Percentiles rank a stretch among this genome's conserved stretches.
These are phyloP conservation scores for Calonectria multiphialidica DNA, from an alignment of 2,329 filamentous ascomycete species.

Conservation along the genomic window DNA sequence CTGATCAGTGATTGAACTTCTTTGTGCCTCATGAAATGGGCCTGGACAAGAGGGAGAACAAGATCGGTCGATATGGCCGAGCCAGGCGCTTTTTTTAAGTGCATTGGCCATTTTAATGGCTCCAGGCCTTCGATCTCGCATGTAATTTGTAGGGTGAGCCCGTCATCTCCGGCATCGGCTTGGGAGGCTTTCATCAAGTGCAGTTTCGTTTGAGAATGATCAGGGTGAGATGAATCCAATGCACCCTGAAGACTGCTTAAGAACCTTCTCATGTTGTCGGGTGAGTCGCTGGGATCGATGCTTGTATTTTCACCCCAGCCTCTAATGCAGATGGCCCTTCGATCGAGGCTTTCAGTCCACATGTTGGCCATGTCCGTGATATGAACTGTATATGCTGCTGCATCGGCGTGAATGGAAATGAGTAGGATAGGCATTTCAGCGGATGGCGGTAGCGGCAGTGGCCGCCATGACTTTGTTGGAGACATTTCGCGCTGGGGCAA, in stretches of 20 bases:
- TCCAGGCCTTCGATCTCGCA: constrained; percentile 74
- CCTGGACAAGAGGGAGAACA: constrained; percentile 64
- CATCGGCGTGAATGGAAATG: constrained; percentile 68
- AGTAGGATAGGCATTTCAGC: constrained; percentile 70
- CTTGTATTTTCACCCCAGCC: constrained; percentile 73
- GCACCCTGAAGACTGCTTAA: constrained; percentile 71
- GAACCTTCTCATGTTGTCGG: constrained; percentile 75
- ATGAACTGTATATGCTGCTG: constrained; percentile 71
- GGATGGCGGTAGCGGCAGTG: constrained; percentile 57
- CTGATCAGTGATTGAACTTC: constrained; percentile 59
- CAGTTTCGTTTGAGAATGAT: constrained; percentile 59
- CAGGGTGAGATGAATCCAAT: constrained; percentile 59
- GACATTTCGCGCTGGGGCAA: constrained; percentile 43
- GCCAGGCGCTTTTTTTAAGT: constrained; percentile 61
- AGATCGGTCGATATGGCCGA: constrained; percentile 60
- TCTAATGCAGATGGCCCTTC: constrained; percentile 71
- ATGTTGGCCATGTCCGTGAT: constrained; percentile 80
- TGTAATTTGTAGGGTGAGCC: constrained; percentile 66
- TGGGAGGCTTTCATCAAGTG: constrained; percentile 51
- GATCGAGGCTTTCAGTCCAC: constrained; percentile 77
- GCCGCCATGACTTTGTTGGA: constrained; percentile 57
- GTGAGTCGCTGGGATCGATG: constrained; percentile 79
- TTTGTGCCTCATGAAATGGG: constrained; percentile 53
- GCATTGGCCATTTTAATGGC: constrained; percentile 74
- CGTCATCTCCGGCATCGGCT: constrained; percentile 52